phyloP scores from a whole-genome alignment of 768 basidiomycete species.

The Termitomyces sp. region DNA sequence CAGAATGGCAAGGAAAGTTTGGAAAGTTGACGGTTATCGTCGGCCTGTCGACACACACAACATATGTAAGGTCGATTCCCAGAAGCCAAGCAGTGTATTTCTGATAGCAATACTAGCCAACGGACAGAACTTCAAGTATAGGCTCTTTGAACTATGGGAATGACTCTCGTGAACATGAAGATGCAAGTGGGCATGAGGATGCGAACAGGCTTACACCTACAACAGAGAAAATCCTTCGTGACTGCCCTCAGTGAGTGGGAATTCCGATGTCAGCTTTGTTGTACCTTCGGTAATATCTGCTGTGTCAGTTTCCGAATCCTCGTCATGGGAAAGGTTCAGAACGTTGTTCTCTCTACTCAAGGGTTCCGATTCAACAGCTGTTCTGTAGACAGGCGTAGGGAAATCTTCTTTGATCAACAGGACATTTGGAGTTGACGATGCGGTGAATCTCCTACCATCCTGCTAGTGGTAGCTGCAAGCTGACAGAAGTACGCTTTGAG shows the following conservation, averaged over 20 bases:
- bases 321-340: constrained; percentile 21
- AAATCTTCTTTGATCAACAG: constrained; percentile 23
- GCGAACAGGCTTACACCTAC: constrained; percentile 4
- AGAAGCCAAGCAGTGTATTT: background rate
- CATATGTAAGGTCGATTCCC: background rate
- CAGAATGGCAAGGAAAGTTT: constrained; percentile 4
- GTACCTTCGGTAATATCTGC: background rate
- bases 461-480: background rate
- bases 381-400: constrained; percentile 21
- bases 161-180: background rate
- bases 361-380: background rate
- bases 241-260: constrained; percentile 9
- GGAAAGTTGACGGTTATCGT: background rate
- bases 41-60: background rate
- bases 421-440: constrained; percentile 20
- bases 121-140: background rate
- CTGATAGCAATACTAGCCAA: background rate
- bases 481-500: background rate
- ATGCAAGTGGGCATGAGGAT: too few relatives aligned
- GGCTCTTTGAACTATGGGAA: background rate
- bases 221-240: constrained; percentile 11
- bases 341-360: background rate
- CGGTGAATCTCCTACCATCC: constrained; percentile 7
- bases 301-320: constrained; percentile 18
- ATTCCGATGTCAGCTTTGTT: too few relatives aligned